Evolutionary conservation across 2,329 filamentous ascomycete genomes (phyloP), one percentile per base, ranked within the genome.

Genomic region (Escovopsis sp.): DNA sequence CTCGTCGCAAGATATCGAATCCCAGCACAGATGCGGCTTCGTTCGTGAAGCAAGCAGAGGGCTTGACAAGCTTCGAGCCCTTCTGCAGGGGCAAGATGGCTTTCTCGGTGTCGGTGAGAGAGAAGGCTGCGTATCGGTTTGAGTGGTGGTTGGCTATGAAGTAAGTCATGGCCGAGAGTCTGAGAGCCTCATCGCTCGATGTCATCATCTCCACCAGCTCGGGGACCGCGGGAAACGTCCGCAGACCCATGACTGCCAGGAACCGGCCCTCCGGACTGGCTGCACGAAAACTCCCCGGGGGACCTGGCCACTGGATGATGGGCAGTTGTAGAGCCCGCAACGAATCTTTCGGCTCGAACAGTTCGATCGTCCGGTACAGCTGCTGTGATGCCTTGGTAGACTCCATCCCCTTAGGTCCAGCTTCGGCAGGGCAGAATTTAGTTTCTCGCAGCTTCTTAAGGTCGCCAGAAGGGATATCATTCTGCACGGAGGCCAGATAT

Each of bases 401-500:
- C 49, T 81, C 75, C 49, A 73, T 58, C 35, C 71, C 72, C 43
- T 60, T 57, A 0, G 73, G 67, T 0, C 74, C 74, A 38, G 68
- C 68, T 57, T 93, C 86, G 3, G 83, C 83, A 9, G 86, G 85
- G 53, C 88, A 89, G 35, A 96, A 85, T 10, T 76, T 77, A 0
- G 86, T 86, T 39, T 79, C 73, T 43, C 74, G 81, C 20, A 98
- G 70, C 53, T 81, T 84, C 48, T 76, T 78, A 42, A 95, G 72
- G 57, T 98, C 91, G 39, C 80, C 79, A 9, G 65, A 60, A 0
- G 91, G 91, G 45, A 98, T 95, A 51, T 98, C 91, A 40, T 84
- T 76, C 45, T 76, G 78, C 25, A 98, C 91, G 8, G 88, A 94
- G 10, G 89, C 77, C 35, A 98, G 73, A 52, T 98, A 98, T 52